phyloP scores from a whole-genome alignment of 495 filamentous ascomycete genomes.

The Aspergillus indologenus region DNA sequence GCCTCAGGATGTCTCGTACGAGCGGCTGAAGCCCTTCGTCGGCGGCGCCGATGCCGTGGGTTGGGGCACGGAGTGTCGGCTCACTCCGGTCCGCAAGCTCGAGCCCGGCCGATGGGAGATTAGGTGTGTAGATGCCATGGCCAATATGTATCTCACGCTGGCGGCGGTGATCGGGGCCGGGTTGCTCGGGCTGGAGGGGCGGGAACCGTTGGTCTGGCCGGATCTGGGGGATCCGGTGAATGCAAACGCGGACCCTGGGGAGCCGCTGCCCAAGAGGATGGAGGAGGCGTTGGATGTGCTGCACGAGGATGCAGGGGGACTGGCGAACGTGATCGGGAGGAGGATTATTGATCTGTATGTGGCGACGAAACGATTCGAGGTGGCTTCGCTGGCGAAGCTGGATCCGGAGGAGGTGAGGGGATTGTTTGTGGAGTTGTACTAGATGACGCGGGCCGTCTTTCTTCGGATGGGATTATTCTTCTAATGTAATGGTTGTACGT shows the following conservation, averaged over 20 bases:
- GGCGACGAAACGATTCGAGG: not conserved
- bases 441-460: not conserved
- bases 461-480: too few relatives aligned
- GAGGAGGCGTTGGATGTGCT: constrained; percentile 1
- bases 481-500: too few relatives aligned
- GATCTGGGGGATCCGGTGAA: not conserved
- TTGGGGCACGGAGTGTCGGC: constrained; percentile 56
- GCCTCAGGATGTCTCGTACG: constrained; percentile 36
- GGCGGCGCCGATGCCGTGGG: not conserved
- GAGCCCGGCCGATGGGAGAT: constrained; percentile 64
- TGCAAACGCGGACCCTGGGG: not conserved
- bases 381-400: not conserved
- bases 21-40: not conserved
- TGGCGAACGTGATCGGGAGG: not conserved
- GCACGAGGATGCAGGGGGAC: not conserved
- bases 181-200: constrained; percentile 42
- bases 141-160: constrained; percentile 60
- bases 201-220: constrained; percentile 20
- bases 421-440: constrained; percentile 3
- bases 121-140: constrained; percentile 63
- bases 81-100: constrained; percentile 58
- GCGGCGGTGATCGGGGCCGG: constrained; percentile 54
- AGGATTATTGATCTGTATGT: constrained; percentile 1
- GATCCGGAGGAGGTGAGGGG: constrained; percentile 2
- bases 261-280: not conserved